Conservation (phyloP, 176 grass and related monocot species). For the Elymus sibiricus region DNA sequence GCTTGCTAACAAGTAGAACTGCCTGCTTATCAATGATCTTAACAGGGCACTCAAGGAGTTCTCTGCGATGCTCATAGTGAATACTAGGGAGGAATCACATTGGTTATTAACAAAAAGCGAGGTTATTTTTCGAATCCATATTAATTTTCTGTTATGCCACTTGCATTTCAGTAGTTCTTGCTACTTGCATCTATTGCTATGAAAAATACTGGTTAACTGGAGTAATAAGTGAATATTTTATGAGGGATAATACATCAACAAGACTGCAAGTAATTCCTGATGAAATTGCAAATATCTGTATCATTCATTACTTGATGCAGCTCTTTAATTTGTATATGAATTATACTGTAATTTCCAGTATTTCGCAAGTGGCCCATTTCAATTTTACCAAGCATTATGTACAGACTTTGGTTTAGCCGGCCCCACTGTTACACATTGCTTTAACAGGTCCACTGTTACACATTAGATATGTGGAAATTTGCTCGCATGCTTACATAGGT, state of each 20-base stretch:
- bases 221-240: constrained; percentile 2
- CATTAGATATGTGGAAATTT: not conserved
- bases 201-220: not conserved
- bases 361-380: not conserved
- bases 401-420: not conserved
- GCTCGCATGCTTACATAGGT: not conserved
- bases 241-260: not conserved
- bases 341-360: not conserved
- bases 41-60: constrained; percentile 83
- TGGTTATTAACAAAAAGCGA: constrained; percentile 45
- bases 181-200: not conserved
- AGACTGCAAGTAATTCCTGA: too few species aligned
- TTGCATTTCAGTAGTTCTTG: constrained; percentile 6
- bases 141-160: constrained; percentile 7
- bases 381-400: not conserved
- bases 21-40: constrained; percentile 30
- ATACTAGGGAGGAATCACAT: constrained; percentile 21
- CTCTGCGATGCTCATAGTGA: constrained; percentile 43
- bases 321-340: not conserved
- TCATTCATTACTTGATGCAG: not conserved
- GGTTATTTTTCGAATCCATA: constrained; percentile 48
- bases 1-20: constrained; percentile 9
- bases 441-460: not conserved
- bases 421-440: not conserved
- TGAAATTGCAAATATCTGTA: not conserved